Conservation (phyloP, 352 stramenopile species). For the Elongisporangium undulatum region DNA sequence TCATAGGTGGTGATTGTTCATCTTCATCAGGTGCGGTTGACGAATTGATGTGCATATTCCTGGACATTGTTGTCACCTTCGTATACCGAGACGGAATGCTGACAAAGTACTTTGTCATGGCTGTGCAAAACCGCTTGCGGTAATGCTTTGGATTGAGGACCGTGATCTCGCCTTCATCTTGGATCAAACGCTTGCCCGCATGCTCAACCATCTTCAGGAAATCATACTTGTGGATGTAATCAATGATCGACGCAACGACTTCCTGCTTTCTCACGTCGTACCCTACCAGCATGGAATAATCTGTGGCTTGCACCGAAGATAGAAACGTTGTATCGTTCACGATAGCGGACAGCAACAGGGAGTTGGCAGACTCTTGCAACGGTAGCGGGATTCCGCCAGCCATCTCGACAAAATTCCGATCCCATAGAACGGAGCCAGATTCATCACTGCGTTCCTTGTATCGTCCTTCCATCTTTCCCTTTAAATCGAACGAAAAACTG, state of each 20-base stretch:
- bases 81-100: slow-evolving; percentile 85
- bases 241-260: slow-evolving; percentile 84
- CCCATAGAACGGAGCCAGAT: slow-evolving; percentile 63
- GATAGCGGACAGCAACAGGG: slow-evolving; percentile 74
- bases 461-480: slow-evolving; percentile 85
- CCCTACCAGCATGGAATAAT: slow-evolving; percentile 87
- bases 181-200: slow-evolving; percentile 81
- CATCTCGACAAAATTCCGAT: slow-evolving; percentile 87
- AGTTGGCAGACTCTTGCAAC: slow-evolving; percentile 80
- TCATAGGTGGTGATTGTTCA: too few species aligned
- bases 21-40: slow-evolving; percentile 8
- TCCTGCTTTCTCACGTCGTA: slow-evolving; percentile 87
- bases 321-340: slow-evolving; percentile 86
- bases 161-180: slow-evolving; percentile 87
- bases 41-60: slow-evolving; percentile 25
- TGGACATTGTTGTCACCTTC: slow-evolving; percentile 67
- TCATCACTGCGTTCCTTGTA: slow-evolving; percentile 41
- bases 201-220: slow-evolving; percentile 91
- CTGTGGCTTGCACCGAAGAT: slow-evolving; percentile 76
- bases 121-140: slow-evolving; percentile 75
- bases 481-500: slow-evolving; percentile 85
- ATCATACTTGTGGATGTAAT: slow-evolving; percentile 90
- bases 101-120: slow-evolving; percentile 89
- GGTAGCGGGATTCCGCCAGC: slow-evolving; percentile 75
- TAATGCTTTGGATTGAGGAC: slow-evolving; percentile 87